A percentile compares a stretch with the other conserved stretches of the same genome.
phyloP scores from a whole-genome alignment of 805 yeast species.

The Candida sithepensis region DNA sequence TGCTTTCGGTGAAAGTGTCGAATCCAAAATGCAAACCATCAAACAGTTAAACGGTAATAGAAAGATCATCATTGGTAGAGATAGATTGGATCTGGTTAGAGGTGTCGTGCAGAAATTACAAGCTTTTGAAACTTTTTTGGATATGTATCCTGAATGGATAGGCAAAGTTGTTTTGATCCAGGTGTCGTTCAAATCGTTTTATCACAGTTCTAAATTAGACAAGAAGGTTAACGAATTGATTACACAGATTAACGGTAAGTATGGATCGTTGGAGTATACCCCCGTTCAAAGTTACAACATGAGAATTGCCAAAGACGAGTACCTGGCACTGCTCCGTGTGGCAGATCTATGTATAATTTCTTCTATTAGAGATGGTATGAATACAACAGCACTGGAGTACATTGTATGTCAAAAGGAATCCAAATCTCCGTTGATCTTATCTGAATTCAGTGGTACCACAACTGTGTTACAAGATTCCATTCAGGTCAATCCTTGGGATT shows the following conservation, averaged over 20 bases:
- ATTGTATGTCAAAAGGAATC: conserved; percentile 80
- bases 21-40: conserved; percentile 62
- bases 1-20: conserved; percentile 48
- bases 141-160: conserved; percentile 90
- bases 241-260: conserved; percentile 76
- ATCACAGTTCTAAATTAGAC: conserved; percentile 63
- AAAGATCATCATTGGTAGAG: conserved; percentile 90
- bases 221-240: conserved; percentile 81
- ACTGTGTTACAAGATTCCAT: conserved; percentile 68
- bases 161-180: conserved; percentile 80
- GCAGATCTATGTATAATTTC: conserved; percentile 91
- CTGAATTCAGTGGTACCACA: conserved; percentile 92
- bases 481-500: conserved; percentile 95
- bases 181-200: conserved; percentile 77
- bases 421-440: conserved; percentile 73
- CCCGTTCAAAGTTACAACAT: conserved; percentile 94
- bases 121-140: conserved; percentile 84
- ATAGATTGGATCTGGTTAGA: conserved; percentile 83
- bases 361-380: conserved; percentile 93
- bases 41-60: conserved; percentile 58
- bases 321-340: conserved; percentile 78
- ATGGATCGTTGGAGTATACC: conserved; percentile 74
- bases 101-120: conserved; percentile 92
- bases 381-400: conserved; percentile 90
- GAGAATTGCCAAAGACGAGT: conserved; percentile 84